Percentiles rank a stretch among this genome's conserved stretches.
Conservation (phyloP, 1,284 basidiomycete genomes). For the Marasmius oreades region DNA sequence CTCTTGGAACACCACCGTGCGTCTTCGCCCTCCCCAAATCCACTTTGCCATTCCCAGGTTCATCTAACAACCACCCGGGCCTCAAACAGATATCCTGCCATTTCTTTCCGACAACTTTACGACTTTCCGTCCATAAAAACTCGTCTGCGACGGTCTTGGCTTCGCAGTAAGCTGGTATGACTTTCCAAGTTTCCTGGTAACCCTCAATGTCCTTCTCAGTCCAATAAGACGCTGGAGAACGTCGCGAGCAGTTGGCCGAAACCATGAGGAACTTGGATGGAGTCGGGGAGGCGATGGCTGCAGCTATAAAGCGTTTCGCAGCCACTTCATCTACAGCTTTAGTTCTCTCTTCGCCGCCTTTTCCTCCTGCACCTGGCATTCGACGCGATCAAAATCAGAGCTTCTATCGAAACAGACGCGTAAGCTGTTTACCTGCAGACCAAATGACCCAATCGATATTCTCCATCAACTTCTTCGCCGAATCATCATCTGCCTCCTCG, state of each 20-base stretch:
- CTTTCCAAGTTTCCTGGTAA: neutral
- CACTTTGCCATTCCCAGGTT: neutral
- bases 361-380: slow-evolving; percentile 2
- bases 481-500: neutral
- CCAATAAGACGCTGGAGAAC: neutral
- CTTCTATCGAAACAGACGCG: neutral
- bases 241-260: neutral
- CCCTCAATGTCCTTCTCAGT: neutral
- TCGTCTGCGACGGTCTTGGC: slow-evolving; percentile 1
- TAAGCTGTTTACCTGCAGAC: neutral
- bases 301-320: slow-evolving; percentile 2
- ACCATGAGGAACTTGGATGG: neutral
- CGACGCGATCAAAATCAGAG: too few relatives aligned
- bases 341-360: slow-evolving; percentile 2
- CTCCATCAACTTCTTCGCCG: slow-evolving; percentile 2
- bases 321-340: slow-evolving; percentile 1
- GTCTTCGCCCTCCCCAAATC: neutral
- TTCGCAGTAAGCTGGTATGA: neutral
- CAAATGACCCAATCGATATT: slow-evolving; percentile 2
- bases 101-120: neutral
- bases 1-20: neutral
- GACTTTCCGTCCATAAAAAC: neutral
- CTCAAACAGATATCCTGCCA: slow-evolving; percentile 2
- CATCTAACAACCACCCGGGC: neutral
- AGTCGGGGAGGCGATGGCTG: neutral